Evolutionary conservation across 768 basidiomycete genomes (phyloP), one percentile per base, ranked within the genome.

Genomic region (Kondoa subrosea): DNA sequence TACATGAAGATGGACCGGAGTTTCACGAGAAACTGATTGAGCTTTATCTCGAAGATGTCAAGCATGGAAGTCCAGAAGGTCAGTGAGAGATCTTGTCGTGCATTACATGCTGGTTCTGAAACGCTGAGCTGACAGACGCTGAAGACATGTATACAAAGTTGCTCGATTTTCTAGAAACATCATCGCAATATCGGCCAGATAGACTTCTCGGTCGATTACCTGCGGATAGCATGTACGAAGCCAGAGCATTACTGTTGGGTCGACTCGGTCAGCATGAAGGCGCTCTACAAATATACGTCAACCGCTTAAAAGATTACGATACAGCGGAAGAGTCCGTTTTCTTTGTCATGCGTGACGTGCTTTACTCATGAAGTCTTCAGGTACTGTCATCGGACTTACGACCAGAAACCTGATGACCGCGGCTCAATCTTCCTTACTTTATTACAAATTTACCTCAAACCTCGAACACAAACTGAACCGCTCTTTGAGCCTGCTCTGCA

Each of bases 231-330:
- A 80, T 95, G 50, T 90, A 83, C 68, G 91, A 97, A 77, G 91
- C 89, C 17, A 85, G 91, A 56, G 95, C 95, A 0, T 85, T 96
- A 68, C 81, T 99, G 4, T 80, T 96, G 12, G 95, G 95, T 12
- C 82, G 87, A 58, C 81, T 96, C 69, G 90, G 88, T 1, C 84
- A 89, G 66, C 93, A 97, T 70, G 90, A 95, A 70, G 89, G 86
- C 69, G 91, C 93, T 0, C 82, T 97, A n/a, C 89, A 92, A 74
- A 82, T 93, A 16, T 99, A 97, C 75, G 91, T 92, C 3, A 87
- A 96, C 74, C 84, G 85, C 34, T 80, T 97, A 33, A 82, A 85
- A 50, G 87, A 92, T 74, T 90, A 86, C 75, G 69, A 78, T 30
- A 90, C 90, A 70, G 95, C 95, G 0, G 95, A 97, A 79, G 85